Conservation (phyloP, 2,329 filamentous ascomycete species). For the Xylariaceae sp. region DNA sequence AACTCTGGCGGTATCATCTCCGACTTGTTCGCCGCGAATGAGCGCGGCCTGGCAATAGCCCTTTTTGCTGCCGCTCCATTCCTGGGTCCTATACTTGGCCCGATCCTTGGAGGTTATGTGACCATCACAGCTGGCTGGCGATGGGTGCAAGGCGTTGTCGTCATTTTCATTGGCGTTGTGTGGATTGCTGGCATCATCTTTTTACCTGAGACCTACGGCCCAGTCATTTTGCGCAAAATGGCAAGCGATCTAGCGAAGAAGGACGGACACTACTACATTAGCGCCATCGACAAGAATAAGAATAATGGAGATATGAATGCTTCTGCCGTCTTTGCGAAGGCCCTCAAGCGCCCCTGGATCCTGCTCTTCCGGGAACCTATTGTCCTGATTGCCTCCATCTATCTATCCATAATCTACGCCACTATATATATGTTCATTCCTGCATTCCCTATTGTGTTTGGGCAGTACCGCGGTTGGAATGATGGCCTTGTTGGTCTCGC, state of each 20-base stretch:
- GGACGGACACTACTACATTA: constrained; percentile 54
- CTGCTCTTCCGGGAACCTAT: constrained; percentile 68
- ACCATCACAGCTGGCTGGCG: constrained; percentile 61
- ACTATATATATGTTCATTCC: constrained; percentile 57
- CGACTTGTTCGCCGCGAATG: constrained; percentile 47
- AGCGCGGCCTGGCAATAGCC: constrained; percentile 53
- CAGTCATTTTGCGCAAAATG: constrained; percentile 50
- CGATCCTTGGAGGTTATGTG: constrained; percentile 63
- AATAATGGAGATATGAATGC: constrained; percentile 37
- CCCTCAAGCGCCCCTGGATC: constrained; percentile 61
- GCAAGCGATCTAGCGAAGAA: constrained; percentile 46
- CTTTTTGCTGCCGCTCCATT: constrained; percentile 64
- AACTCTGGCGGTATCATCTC: constrained; percentile 54
- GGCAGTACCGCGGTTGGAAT: constrained; percentile 55
- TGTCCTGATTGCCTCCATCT: constrained; percentile 60
- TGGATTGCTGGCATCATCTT: constrained; percentile 48
- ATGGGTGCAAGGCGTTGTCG: constrained; percentile 64
- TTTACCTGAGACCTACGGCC: constrained; percentile 58
- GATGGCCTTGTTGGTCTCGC: constrained; percentile 58
- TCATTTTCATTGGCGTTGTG: constrained; percentile 57
- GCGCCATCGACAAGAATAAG: constrained; percentile 46
- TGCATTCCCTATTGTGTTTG: constrained; percentile 63
- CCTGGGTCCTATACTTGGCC: constrained; percentile 58
- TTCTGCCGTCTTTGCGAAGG: constrained; percentile 49
- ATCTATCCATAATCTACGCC: constrained; percentile 59